Evolutionary conservation across 495 filamentous ascomycete species (phyloP), one percentile per base, ranked within the genome.

Genomic region (Talaromyces thailandensis): DNA sequence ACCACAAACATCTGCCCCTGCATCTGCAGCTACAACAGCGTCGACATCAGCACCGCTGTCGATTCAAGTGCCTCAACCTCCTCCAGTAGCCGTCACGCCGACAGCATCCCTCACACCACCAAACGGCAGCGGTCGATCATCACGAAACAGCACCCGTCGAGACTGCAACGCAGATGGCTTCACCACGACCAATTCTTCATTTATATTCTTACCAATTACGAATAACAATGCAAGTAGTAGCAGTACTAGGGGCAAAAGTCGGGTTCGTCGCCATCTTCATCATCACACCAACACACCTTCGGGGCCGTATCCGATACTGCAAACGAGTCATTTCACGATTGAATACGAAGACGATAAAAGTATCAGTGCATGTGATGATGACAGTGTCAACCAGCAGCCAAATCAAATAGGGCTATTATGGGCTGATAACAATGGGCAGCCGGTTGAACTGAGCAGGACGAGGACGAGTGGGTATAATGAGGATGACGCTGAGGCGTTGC

Each of bases 321-420:
- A 61, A 35, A 61, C 59, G 28, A 51, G 18, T 51, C 26, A 61
- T 21, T 61, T 61, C 45, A 61, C 18, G 1, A 51, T 61, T 32
- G 59, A 61, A 37, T 61, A 52, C 23, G 59, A 61, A 40, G 59
- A 61, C 9, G 43, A 31, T 16, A 11, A 45, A n/a, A 60, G 2
- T 18, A 18, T n/a, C 35, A 60, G 16, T 50, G n/a, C 6, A 9
- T 29, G n/a, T 23, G 14, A 48, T 18, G 12, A 61, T 35, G 25
- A 50, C 16, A 32, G 43, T n/a, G 23, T 9, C 16, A 31, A 35
- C 8, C 51, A 28, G 9, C 26, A 26, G 23, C 51, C n/a, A 23
- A 23, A 8, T 3, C 12, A 55, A 3, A 28, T 28, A 26, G 51
- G 21, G 14, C 12, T 25, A 5, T 2, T 55, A n/a, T 55, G 51